Percentiles rank a stretch among this genome's conserved stretches.
phyloP scores from a whole-genome alignment of 495 filamentous ascomycete species.

The Penicillium cataractarum region DNA sequence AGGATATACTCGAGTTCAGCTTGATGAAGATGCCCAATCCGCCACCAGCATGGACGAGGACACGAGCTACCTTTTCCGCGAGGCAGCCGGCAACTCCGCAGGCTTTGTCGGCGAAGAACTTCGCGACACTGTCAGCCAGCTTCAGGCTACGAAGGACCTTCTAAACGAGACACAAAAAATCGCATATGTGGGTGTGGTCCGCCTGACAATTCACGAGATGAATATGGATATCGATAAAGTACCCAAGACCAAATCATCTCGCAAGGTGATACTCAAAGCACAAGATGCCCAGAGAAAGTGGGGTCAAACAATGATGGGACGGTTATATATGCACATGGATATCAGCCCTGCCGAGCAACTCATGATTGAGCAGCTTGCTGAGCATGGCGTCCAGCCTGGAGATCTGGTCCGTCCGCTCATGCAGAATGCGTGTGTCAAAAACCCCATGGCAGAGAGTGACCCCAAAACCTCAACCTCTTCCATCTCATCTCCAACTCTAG shows the following conservation, averaged over 20 bases:
- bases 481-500: conserved; percentile 31
- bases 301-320: conserved; percentile 96
- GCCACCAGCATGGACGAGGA: conserved; percentile 97
- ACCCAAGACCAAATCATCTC: conserved; percentile 54
- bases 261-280: conserved; percentile 69
- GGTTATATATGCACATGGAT: conserved; percentile 94
- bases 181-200: conserved; percentile 89
- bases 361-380: conserved; percentile 97
- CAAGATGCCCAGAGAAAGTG: conserved; percentile 88
- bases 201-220: conserved; percentile 80
- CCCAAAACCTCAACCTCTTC: conserved; percentile 38
- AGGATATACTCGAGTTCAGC: conserved; percentile 89
- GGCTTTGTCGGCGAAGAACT: conserved; percentile 76
- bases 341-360: conserved; percentile 86
- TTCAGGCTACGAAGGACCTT: conserved; percentile 94
- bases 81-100: conserved; percentile 58
- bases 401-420: conserved; percentile 87
- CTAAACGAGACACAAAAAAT: conserved; percentile 95
- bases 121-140: conserved; percentile 82
- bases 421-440: conserved; percentile 91
- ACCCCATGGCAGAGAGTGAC: conserved; percentile 70
- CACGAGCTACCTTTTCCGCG: conserved; percentile 92
- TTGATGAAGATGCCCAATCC: conserved; percentile 93
- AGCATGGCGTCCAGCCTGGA: conserved; percentile 82
- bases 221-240: conserved; percentile 63